Evolutionary conservation across 2,329 filamentous ascomycete genomes (phyloP), one percentile per base, ranked within the genome.

Genomic region (Tolypocladium endophyticum): DNA sequence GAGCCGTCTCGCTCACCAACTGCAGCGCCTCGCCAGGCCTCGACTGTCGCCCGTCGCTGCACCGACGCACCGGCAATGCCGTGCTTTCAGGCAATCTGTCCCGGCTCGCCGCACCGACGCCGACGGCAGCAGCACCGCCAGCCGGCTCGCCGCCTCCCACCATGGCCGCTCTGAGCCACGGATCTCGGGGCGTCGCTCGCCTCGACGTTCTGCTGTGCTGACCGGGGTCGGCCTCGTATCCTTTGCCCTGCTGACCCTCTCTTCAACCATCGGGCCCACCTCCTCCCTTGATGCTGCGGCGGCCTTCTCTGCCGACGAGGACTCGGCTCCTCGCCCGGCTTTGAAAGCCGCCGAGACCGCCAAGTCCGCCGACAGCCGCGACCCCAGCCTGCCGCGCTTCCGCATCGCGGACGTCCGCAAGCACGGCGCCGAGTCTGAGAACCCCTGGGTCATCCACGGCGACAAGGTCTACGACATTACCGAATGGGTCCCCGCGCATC

Each of bases 401-500:
- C 76, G 78, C 36, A 73, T 85, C 18, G 69, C 75, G 16, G 80
- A 84, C 59, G 70, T 85, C 55, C 79, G 77, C 55, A 72, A 79
- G 57, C 82, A 85, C 63, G 78, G 81, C n/a, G 73, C 74, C 23
- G 74, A 76, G 25, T 82, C 84, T 0, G 68, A 77, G 1, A 71
- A 75, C 12, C 85, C 85, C 2, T 89, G 86, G 86, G 81, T 89
- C 4, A 83, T 81, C n/a, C 78, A 79, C 58, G 82, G 78, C 30
- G 82, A 83, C 67, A 82, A 83, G 60, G 85, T 89, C 25, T 89
- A 88, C 75, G 82, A 89, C 66, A 88, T 89, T 58, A 88, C 86
- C 1, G 83, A 87, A 57, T 89, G 86, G 84, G 73, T 88, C 28
- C 74, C 77, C 1, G 83, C 79, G 0, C 86, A 89, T 67, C 86